Percentiles rank a stretch among this genome's conserved stretches.
Conservation (phyloP, 2,329 filamentous ascomycete genomes). For the Cercospora berteroae region DNA sequence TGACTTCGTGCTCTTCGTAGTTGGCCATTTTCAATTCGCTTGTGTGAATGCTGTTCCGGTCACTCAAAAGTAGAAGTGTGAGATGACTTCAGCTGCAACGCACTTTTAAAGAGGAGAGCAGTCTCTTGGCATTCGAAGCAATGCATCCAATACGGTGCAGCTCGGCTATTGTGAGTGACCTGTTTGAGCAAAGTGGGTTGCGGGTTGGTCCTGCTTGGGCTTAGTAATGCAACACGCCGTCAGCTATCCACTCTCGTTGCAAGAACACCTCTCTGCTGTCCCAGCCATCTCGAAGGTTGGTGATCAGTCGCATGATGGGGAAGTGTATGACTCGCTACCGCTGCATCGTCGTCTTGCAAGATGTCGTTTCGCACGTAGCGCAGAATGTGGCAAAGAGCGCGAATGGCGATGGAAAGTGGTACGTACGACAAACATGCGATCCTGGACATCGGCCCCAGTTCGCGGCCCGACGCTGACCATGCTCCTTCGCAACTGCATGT, state of each 20-base stretch:
- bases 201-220: neutral
- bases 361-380: neutral
- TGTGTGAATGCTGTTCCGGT: neutral
- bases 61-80: neutral
- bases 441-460: neutral
- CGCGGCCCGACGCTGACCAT: neutral
- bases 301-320: neutral
- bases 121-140: neutral
- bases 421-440: neutral
- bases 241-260: neutral
- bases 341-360: neutral
- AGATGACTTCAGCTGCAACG: neutral
- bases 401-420: neutral
- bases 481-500: neutral
- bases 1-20: conserved; percentile 27
- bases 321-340: neutral
- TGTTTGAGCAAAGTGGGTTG: neutral
- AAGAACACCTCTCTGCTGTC: neutral
- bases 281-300: neutral
- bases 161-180: neutral
- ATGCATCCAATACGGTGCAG: neutral
- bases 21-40: conserved; percentile 15
- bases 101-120: neutral
- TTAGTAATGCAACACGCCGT: neutral
- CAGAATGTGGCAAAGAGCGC: neutral